Evolutionary conservation across 805 yeast genomes (phyloP).

Genomic region (Debaryomyces tyrocola): DNA sequence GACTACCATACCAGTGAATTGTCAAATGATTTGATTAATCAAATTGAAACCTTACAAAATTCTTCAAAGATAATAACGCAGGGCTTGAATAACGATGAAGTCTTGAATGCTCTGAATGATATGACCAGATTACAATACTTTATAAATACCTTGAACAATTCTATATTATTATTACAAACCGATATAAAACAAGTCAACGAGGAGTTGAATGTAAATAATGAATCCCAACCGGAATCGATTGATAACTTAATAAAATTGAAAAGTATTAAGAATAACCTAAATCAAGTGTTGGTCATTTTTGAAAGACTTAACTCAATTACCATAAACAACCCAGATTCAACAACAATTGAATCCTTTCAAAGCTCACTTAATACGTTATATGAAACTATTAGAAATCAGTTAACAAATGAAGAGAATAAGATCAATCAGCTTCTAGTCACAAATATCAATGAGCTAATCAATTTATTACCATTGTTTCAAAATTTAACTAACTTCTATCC

Average conservation of each 20-base stretch:
- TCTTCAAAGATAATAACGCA: slow-evolving; percentile 19
- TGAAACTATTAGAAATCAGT: slow-evolving; percentile 44
- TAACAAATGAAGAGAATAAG: slow-evolving; percentile 27
- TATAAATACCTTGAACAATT: slow-evolving; percentile 56
- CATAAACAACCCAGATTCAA: slow-evolving; percentile 5
- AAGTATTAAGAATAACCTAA: slow-evolving; percentile 44
- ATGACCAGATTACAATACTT: slow-evolving; percentile 67
- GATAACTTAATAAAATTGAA: slow-evolving; percentile 46
- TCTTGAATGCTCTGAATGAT: slow-evolving; percentile 16
- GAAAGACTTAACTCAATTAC: slow-evolving; percentile 31
- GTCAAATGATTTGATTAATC: slow-evolving; percentile 46
- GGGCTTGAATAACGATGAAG: slow-evolving; percentile 4
- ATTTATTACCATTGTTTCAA: slow-evolving; percentile 53
- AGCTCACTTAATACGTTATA: slow-evolving; percentile 45
- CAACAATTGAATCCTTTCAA: slow-evolving; percentile 18
- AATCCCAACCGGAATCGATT: slow-evolving; percentile 20
- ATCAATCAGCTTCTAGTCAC: slow-evolving; percentile 33
- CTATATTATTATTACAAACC: slow-evolving; percentile 55
- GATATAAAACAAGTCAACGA: slow-evolving; percentile 36
- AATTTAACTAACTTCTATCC: slow-evolving; percentile 52
- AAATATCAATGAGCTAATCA: slow-evolving; percentile 48
- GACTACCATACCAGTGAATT: slow-evolving; percentile 64
- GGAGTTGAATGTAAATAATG: slow-evolving; percentile 11
- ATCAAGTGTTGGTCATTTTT: slow-evolving; percentile 46
- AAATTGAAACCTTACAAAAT: slow-evolving; percentile 47